phyloP scores from a whole-genome alignment of 768 basidiomycete species.

The Mycena venus region DNA sequence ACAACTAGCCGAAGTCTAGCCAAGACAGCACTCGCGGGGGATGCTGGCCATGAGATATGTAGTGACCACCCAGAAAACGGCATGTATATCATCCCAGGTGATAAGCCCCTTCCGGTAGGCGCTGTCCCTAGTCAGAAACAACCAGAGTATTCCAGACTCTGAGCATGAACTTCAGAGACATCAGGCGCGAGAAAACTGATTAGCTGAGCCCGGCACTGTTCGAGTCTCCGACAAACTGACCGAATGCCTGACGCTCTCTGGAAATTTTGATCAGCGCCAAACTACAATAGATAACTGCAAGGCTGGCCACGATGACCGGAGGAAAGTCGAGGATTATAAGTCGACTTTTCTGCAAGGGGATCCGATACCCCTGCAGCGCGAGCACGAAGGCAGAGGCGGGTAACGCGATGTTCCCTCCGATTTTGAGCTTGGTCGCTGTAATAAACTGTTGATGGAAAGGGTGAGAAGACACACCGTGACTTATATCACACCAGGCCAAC shows the following conservation, averaged over 20 bases:
- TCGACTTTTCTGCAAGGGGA: conserved; percentile 39
- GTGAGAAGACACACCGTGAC: too few species aligned
- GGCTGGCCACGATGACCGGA: background rate
- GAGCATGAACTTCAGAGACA: background rate
- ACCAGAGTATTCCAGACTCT: conserved; percentile 1
- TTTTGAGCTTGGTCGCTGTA: conserved; percentile 56
- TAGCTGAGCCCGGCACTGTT: background rate
- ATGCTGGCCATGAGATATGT: background rate
- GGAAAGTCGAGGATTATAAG: conserved; percentile 25
- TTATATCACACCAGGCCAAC: conserved; percentile 63
- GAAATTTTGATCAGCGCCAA: conserved; percentile 6
- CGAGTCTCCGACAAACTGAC: background rate
- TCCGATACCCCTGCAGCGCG: conserved; percentile 58
- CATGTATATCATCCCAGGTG: conserved; percentile 12
- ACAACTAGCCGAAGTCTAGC: conserved; percentile 3
- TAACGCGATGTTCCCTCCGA: conserved; percentile 58
- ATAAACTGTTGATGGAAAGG: too few species aligned
- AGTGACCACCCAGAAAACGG: conserved; percentile 6
- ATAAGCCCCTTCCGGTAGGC: background rate
- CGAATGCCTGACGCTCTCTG: background rate
- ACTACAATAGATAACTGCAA: background rate
- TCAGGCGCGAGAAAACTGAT: background rate
- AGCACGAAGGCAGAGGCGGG: conserved; percentile 50
- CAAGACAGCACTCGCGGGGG: background rate
- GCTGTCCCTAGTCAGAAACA: background rate